Conservation (phyloP, 139 green algal genomes). For the Coccomyxa sp. region DNA sequence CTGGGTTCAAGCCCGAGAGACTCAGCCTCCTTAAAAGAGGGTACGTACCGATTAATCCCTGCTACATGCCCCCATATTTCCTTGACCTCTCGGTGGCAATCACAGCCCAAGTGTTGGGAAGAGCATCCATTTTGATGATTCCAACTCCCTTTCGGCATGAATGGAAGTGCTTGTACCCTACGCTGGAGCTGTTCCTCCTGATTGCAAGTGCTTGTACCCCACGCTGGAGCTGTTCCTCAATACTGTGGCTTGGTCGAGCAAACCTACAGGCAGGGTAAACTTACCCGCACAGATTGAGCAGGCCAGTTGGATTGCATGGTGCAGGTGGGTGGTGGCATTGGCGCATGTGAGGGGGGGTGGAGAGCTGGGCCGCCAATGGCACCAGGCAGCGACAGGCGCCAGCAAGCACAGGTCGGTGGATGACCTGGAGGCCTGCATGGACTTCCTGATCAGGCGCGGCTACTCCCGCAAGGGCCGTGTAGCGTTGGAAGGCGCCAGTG, state of each 20-base stretch:
- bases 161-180: no score
- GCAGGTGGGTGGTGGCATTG: constrained; percentile 53
- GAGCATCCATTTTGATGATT: no score
- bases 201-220: neutral
- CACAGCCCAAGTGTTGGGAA: no score
- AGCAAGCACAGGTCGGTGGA: constrained; percentile 40
- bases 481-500: constrained; percentile 32
- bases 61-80: neutral
- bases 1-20: constrained; percentile 36
- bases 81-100: neutral
- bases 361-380: constrained; percentile 64
- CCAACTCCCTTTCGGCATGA: no score
- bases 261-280: neutral
- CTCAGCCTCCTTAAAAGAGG: constrained; percentile 43
- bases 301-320: neutral
- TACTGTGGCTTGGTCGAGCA: neutral
- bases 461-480: constrained; percentile 12
- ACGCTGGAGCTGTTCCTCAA: neutral
- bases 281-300: neutral
- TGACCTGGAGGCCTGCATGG: constrained; percentile 50
- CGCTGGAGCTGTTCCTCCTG: neutral
- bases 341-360: constrained; percentile 72
- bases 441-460: neutral
- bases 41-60: neutral
- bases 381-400: neutral